Evolutionary conservation across 805 yeast genomes (phyloP), one percentile per base, ranked within the genome.

Genomic region (Kodamaea kakaduensis): DNA sequence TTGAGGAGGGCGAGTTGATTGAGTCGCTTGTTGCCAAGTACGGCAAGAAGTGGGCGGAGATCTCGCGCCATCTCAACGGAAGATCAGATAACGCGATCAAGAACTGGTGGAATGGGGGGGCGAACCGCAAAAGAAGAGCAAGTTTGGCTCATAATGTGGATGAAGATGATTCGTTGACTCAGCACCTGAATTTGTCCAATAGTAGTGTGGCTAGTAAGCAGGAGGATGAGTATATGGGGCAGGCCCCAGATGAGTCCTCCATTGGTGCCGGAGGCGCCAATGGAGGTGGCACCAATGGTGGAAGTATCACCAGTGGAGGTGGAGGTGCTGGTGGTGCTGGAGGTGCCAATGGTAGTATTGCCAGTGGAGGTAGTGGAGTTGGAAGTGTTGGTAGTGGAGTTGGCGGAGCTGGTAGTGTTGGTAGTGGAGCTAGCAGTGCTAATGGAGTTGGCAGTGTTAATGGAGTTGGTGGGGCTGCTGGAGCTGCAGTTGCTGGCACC

Each of bases 81-180:
- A 67, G 96, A 35, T 73, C 83, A n/a, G 96, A 87, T 58, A 87
- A 86, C 56, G 88, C 95, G 14, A 85, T 86, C 49, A 86, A 86
- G 55, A 88, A 88, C 61, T 88, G 96, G 96, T 87, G 96, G 96
- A 86, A 86, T 53, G 95, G 96, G 3, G 94, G 95, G 6, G 90
- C 94, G 9, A 86, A 84, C 54, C 69, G 94, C 41, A 67, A 95
- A 42, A 73, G 93, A 50, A 64, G 87, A 44, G 66, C 67, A 6
- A 50, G 51, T 15, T 33, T 37, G 30, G 45, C 46, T 17, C 46
- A 47, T 17, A 34, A 24, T 25, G 43, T 33, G 7, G 44, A 37
- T 10, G 40, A 36, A 7, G 16, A 15, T 8, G 29, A 26, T 6
- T 9, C 22, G 7, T 7, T 15, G 6, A 23, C 32, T 5, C 35